Conservation (phyloP, 1,139 yeast genomes). For the Candida tunisiensis region DNA sequence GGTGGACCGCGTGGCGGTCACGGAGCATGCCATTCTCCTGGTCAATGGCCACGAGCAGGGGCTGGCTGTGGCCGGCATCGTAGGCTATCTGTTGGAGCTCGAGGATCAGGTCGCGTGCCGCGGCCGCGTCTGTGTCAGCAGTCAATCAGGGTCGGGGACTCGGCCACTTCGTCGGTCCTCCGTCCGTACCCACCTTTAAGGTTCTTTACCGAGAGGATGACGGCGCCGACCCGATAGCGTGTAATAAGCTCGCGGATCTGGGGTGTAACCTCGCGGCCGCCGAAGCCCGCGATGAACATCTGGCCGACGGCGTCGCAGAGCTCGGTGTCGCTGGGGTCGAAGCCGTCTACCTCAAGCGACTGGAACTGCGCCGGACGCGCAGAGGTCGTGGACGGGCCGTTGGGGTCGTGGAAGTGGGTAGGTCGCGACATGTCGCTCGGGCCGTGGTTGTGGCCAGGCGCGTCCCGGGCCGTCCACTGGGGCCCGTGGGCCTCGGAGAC, state of each 20-base stretch:
- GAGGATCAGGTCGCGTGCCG: constrained; percentile 31
- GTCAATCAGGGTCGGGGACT: neutral
- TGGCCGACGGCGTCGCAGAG: constrained; percentile 27
- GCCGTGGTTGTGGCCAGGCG: no score
- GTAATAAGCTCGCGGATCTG: constrained; percentile 40
- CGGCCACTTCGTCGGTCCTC: neutral
- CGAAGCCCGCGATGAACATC: constrained; percentile 46
- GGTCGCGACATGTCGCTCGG: no score
- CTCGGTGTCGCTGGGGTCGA: constrained; percentile 4
- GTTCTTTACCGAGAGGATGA: constrained; percentile 40
- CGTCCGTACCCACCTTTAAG: constrained; percentile 13
- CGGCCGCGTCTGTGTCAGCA: constrained; percentile 25
- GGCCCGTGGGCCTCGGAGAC: no score
- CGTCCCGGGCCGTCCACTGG: no score
- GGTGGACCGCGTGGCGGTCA: constrained; percentile 35
- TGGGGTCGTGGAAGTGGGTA: no score
- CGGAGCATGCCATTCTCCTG: constrained; percentile 37
- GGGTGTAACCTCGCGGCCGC: constrained; percentile 37
- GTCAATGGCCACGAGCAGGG: constrained; percentile 28
- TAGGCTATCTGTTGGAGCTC: constrained; percentile 42
- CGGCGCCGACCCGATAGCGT: constrained; percentile 37
- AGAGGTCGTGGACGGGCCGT: no score
- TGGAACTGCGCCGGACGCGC: no score
- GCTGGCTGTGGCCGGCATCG: constrained; percentile 35
- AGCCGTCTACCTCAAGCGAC: no score